phyloP scores from a whole-genome alignment of 805 yeast genomes.

The Myxozyma neotropica region DNA sequence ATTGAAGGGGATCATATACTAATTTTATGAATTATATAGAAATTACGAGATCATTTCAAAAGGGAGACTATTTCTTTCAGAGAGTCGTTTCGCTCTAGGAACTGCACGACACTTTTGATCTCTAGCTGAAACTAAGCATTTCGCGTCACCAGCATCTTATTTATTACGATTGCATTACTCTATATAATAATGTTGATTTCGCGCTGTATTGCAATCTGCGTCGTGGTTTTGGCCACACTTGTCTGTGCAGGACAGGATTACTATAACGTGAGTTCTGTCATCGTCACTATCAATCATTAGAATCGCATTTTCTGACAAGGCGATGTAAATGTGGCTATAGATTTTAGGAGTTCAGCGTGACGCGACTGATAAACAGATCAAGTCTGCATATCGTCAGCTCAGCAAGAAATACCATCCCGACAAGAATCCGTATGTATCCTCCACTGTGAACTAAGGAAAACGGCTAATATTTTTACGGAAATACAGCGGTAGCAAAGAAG shows the following conservation, averaged over 20 bases:
- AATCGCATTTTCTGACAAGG: no score
- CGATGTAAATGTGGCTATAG: no score
- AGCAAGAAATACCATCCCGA: slow-evolving; percentile 93
- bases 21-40: no score
- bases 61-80: no score
- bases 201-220: slow-evolving; percentile 15
- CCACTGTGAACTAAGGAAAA: slow-evolving; percentile 17
- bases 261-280: slow-evolving; percentile 30
- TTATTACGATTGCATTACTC: no score
- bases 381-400: slow-evolving; percentile 77
- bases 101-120: no score
- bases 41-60: no score
- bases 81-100: no score
- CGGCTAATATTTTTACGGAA: slow-evolving; percentile 21
- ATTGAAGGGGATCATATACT: no score
- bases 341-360: slow-evolving; percentile 68
- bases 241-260: slow-evolving; percentile 29
- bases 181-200: slow-evolving; percentile 8
- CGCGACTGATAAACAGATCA: slow-evolving; percentile 80
- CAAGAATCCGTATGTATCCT: slow-evolving; percentile 61
- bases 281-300: no score
- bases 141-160: no score
- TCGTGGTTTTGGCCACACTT: slow-evolving; percentile 16
- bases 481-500: slow-evolving; percentile 64
- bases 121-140: no score